Evolutionary conservation across 495 filamentous ascomycete genomes (phyloP).

Genomic region (Talaromyces proteolyticus): DNA sequence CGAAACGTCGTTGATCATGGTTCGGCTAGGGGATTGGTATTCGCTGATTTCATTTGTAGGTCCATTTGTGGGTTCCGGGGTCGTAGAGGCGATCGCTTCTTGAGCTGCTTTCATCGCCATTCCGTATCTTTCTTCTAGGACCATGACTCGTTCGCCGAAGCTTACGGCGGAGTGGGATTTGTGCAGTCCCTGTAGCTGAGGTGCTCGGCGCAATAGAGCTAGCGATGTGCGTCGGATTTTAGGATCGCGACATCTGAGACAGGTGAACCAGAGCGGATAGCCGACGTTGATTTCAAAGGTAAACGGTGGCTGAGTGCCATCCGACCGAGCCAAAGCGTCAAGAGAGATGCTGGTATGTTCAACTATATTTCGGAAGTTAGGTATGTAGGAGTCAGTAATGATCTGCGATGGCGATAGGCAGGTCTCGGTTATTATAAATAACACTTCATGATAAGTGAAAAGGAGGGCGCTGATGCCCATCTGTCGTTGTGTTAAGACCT

Average conservation of each 20-base stretch:
- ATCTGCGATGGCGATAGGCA: conserved; percentile 9
- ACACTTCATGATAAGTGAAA: conserved; percentile 19
- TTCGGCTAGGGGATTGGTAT: too few relatives aligned
- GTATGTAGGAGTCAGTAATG: conserved; percentile 16
- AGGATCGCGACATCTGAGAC: conserved; percentile 27
- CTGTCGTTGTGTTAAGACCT: conserved; percentile 9
- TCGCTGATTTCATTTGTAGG: too few relatives aligned
- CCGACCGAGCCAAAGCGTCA: conserved; percentile 6
- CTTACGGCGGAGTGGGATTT: too few relatives aligned
- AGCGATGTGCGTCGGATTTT: conserved; percentile 21
- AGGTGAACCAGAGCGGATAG: conserved; percentile 27
- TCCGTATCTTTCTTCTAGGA: too few relatives aligned
- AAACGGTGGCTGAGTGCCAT: conserved; percentile 25
- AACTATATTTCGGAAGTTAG: conserved; percentile 23
- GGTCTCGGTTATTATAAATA: conserved; percentile 12
- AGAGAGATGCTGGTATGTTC: conserved; percentile 18
- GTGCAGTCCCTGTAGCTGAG: conserved; percentile 22
- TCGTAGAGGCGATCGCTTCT: too few relatives aligned
- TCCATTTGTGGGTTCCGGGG: too few relatives aligned
- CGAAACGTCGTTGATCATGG: too few relatives aligned
- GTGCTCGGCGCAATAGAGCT: conserved; percentile 16
- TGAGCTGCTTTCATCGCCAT: too few relatives aligned
- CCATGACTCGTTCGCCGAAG: too few relatives aligned
- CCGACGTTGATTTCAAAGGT: conserved; percentile 31
- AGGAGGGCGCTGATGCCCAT: conserved; percentile 16